Base-by-base conservation (phyloP, 257 asterid species). In the Solanum piurae region DNA sequence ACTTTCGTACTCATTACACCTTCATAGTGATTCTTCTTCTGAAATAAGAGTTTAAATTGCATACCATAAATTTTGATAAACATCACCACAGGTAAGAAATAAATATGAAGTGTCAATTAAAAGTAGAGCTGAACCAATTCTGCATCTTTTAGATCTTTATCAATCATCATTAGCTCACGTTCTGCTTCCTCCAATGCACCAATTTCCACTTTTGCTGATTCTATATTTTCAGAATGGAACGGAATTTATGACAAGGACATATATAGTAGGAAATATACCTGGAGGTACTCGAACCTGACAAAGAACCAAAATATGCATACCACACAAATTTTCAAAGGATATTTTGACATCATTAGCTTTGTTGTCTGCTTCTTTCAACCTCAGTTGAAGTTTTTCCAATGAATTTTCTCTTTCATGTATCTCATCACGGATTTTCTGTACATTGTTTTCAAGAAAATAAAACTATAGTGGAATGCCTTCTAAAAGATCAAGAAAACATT, bases 101-200 rank as follows among this genome's bases (percentile, higher is more conserved):
- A 88, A 77, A 13, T 74, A 72, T 83, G 89, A 25, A 69, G 52
- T 86, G 91, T 80, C 77, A 85, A 46, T 46, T 86, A 82, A 80
- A 46, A 88, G 60, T 40, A 84, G 60, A 76, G 31, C 44, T 55
- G 68, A 77, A 96, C 99, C 94, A 18, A 36, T 88, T 93, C 94
- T 2, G 95, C 98, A 74, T 80, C 91, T 64, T 87, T 87, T 66
- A 92, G 86, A 64, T 94, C 94, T 73, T 86, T 88, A 91, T 94
- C 95, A 85, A 94, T 90, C 83, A 21, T 71, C 93, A 90, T 88
- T 79, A 95, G 89, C 89, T 94, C 95, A 29, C 82, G 69, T 89
- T 97, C 99, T 66, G 98, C 98, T 90, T 90, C 91, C 36, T 88
- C 94, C 88, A 94, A 90, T 82, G 95, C 96, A 68, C 94, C 95